Conservation (phyloP, 306 rosid species). For the Lotus japonicus region DNA sequence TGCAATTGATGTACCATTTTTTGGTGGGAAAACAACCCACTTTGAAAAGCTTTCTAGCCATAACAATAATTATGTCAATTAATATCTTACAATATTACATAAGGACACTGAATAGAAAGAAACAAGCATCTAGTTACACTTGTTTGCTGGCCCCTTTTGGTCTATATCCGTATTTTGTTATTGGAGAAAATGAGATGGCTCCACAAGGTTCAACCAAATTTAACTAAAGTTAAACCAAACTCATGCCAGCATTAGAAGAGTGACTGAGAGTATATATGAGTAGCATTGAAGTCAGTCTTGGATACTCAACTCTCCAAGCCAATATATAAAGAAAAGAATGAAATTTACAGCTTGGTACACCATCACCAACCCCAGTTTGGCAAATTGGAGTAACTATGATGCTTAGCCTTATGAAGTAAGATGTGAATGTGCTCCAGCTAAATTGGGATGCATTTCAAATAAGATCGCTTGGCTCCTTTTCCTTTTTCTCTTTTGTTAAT, state of each 20-base stretch:
- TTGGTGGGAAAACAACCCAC: background rate
- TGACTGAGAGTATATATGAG: slow-evolving; percentile 20
- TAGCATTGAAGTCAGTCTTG: slow-evolving; percentile 16
- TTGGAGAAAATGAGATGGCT: background rate
- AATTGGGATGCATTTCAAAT: background rate
- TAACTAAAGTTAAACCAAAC: slow-evolving; percentile 22
- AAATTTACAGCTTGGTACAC: slow-evolving; percentile 25
- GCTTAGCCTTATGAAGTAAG: slow-evolving; percentile 30
- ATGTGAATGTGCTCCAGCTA: slow-evolving; percentile 28
- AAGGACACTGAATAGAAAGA: slow-evolving; percentile 16
- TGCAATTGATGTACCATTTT: background rate
- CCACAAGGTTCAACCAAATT: slow-evolving; percentile 15
- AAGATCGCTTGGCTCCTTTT: background rate
- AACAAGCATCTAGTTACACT: slow-evolving; percentile 9
- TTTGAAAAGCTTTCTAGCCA: slow-evolving; percentile 6
- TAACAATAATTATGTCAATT: slow-evolving; percentile 7
- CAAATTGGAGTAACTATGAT: slow-evolving; percentile 23
- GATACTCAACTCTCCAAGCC: background rate
- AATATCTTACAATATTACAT: background rate
- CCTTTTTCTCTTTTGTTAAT: background rate
- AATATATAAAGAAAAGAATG: slow-evolving; percentile 12
- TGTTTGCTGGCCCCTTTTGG: slow-evolving; percentile 20
- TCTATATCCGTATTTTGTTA: slow-evolving; percentile 16
- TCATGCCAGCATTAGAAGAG: slow-evolving; percentile 25
- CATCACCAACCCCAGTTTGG: slow-evolving; percentile 17